phyloP scores from a whole-genome alignment of 805 yeast species.

The Wickerhamomyces queroliae region DNA sequence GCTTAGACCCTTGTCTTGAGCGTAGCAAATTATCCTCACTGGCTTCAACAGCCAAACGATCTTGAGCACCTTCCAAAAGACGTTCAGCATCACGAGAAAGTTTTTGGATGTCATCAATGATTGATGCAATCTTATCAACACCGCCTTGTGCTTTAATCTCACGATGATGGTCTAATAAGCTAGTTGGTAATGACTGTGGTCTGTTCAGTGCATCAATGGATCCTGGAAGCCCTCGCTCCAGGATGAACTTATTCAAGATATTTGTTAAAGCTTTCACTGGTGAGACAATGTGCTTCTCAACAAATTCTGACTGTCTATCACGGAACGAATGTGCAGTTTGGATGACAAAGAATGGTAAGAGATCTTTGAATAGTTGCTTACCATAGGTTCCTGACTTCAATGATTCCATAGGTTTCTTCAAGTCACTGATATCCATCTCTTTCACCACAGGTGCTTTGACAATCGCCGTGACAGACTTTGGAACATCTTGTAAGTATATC shows the following conservation, averaged over 20 bases:
- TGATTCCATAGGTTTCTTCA: conserved; percentile 26
- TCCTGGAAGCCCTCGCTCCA: conserved; percentile 51
- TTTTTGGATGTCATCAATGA: conserved; percentile 39
- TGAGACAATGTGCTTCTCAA: conserved; percentile 35
- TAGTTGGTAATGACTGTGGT: conserved; percentile 50
- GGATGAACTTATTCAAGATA: conserved; percentile 36
- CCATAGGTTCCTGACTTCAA: conserved; percentile 18
- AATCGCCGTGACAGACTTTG: conserved; percentile 39
- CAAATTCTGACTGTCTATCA: conserved; percentile 55
- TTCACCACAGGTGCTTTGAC: conserved; percentile 53
- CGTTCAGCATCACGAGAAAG: conserved; percentile 35
- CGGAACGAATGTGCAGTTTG: conserved; percentile 63
- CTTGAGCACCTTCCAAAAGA: conserved; percentile 39
- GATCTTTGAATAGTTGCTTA: conserved; percentile 42
- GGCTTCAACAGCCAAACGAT: conserved; percentile 42
- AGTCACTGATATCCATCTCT: conserved; percentile 31
- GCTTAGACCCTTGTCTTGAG: conserved; percentile 41
- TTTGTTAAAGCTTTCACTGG: conserved; percentile 46
- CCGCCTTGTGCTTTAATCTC: conserved; percentile 54
- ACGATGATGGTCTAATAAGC: conserved; percentile 49
- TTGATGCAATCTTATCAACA: conserved; percentile 29
- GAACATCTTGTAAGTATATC: conserved; percentile 65
- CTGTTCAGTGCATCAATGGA: conserved; percentile 54
- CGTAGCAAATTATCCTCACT: conserved; percentile 50
- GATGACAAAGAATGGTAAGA: conserved; percentile 63